Conservation (phyloP, 768 basidiomycete species). For the Pulveroboletus sp. region DNA sequence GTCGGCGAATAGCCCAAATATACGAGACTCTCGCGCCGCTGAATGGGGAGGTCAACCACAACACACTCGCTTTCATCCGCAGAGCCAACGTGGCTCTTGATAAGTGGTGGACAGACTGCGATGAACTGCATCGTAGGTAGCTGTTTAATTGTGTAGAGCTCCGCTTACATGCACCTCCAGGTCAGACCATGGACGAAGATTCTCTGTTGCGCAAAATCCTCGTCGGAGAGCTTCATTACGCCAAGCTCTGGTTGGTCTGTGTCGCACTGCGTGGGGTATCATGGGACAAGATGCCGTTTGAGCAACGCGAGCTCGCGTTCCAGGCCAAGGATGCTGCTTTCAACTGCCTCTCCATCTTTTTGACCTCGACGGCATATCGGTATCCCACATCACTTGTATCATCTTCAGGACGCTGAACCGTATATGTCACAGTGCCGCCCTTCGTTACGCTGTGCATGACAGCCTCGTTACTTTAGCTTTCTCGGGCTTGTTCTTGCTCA, state of each 20-base stretch:
- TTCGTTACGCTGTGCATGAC: constrained; percentile 91
- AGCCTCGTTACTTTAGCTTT: constrained; percentile 89
- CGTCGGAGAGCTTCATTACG: constrained; percentile 84
- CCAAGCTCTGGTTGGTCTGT: constrained; percentile 93
- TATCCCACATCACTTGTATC: constrained; percentile 30
- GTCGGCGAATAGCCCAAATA: constrained; percentile 66
- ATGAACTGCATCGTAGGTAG: constrained; percentile 71
- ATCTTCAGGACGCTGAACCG: neutral
- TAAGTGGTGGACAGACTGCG: constrained; percentile 89
- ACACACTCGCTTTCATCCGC: constrained; percentile 81
- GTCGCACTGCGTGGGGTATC: constrained; percentile 86
- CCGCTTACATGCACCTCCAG: constrained; percentile 35
- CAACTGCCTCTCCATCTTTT: constrained; percentile 78
- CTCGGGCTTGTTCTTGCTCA: constrained; percentile 85
- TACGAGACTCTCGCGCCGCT: constrained; percentile 85
- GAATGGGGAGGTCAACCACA: constrained; percentile 82
- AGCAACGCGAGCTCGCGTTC: constrained; percentile 92
- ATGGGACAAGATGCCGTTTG: constrained; percentile 96
- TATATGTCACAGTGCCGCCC: constrained; percentile 57
- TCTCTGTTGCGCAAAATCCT: constrained; percentile 84
- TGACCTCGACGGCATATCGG: constrained; percentile 79
- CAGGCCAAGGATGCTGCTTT: constrained; percentile 92
- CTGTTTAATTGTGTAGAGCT: neutral
- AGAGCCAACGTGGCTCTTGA: constrained; percentile 83
- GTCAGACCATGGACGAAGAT: constrained; percentile 79